These are phyloP conservation scores for Auricularia auricula-judae DNA, from an alignment of 768 basidiomycete species.

Conservation along the genomic window DNA sequence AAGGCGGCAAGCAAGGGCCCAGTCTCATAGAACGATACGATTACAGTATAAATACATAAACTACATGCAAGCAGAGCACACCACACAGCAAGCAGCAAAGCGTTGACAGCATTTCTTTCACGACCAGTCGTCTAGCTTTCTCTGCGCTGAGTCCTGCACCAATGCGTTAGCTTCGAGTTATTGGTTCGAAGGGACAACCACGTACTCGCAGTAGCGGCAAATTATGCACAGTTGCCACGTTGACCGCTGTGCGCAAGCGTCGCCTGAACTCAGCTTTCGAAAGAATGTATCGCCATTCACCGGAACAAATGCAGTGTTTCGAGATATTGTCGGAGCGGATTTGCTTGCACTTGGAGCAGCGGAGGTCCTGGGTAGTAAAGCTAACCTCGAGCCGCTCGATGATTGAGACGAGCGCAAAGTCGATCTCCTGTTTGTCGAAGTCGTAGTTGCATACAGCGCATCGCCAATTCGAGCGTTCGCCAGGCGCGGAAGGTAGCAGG, in stretches of 20 bases:
- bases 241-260: conserved; percentile 71
- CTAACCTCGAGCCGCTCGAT: conserved; percentile 58
- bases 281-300: conserved; percentile 61
- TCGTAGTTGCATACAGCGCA: conserved; percentile 70
- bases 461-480: conserved; percentile 45
- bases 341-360: conserved; percentile 82
- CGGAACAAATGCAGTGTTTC: conserved; percentile 80
- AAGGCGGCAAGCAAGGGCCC: no score
- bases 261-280: conserved; percentile 62
- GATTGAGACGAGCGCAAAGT: conserved; percentile 72
- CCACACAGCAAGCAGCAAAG: not conserved
- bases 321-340: conserved; percentile 84
- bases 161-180: not conserved
- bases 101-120: not conserved
- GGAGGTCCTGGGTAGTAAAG: conserved; percentile 82
- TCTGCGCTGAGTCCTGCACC: not conserved
- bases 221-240: conserved; percentile 67
- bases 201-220: conserved; percentile 55
- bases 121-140: not conserved
- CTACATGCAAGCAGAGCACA: not conserved
- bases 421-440: conserved; percentile 82
- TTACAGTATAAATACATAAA: not conserved
- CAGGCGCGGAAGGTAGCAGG: conserved; percentile 48
- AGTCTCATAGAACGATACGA: no score
- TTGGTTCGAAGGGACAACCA: not conserved